A percentile compares a stretch with the other conserved stretches of the same genome.
Evolutionary conservation across 2,329 filamentous ascomycete species (phyloP).

Genomic region (Periconia sp.): DNA sequence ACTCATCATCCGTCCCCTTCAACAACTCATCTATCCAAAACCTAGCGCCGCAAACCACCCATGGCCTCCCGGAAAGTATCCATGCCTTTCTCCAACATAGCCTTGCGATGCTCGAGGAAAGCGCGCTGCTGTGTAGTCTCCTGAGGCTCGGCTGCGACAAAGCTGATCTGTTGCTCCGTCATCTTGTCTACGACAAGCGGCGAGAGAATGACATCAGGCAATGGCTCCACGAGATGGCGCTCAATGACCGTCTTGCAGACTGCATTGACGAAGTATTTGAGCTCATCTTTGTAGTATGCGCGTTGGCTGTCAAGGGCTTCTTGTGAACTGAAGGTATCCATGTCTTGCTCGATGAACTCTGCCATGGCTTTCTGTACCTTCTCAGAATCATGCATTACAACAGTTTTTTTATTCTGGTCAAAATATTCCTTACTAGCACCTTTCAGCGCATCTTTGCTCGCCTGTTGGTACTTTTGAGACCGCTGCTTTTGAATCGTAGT

Average conservation of each 20-base stretch:
- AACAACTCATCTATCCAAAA: neutral
- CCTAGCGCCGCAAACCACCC: neutral
- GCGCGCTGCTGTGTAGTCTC: conserved; percentile 28
- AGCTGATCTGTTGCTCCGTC: conserved; percentile 37
- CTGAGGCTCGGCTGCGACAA: conserved; percentile 38
- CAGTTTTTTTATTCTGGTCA: neutral
- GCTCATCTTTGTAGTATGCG: conserved; percentile 39
- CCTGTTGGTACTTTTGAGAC: conserved; percentile 18
- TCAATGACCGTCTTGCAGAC: conserved; percentile 39
- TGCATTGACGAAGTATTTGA: conserved; percentile 34
- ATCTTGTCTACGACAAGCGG: conserved; percentile 30
- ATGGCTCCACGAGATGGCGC: conserved; percentile 32
- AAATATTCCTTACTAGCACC: neutral
- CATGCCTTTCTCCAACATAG: conserved; percentile 39
- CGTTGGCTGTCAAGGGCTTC: conserved; percentile 36
- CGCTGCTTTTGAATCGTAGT: conserved; percentile 24
- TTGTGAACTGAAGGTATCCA: conserved; percentile 29
- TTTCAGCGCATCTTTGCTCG: neutral
- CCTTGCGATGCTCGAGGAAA: conserved; percentile 28
- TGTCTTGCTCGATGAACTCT: conserved; percentile 22
- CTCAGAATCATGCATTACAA: neutral
- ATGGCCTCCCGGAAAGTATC: conserved; percentile 25
- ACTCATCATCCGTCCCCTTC: too few relatives aligned
- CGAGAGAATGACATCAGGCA: conserved; percentile 32
- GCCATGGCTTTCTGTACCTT: conserved; percentile 1